These are phyloP conservation scores for Macrolepiota albuminosa DNA, from an alignment of 768 basidiomycete species.

Conservation along the genomic window DNA sequence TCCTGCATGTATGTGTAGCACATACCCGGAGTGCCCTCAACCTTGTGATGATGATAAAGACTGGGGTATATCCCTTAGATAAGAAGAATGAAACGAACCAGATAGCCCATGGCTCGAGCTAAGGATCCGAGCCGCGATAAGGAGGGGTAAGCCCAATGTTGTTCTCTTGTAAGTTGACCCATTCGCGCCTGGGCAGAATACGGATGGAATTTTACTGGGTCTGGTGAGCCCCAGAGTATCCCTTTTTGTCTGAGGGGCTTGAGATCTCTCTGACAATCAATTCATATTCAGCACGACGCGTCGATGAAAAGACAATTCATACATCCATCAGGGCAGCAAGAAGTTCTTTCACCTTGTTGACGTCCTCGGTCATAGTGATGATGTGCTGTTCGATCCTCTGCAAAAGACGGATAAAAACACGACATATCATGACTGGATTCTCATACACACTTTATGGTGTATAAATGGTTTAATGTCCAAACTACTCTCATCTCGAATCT, in stretches of 20 bases:
- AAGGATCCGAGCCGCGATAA: slow-evolving; percentile 51
- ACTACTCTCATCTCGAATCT: slow-evolving; percentile 89
- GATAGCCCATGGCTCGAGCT: slow-evolving; percentile 83
- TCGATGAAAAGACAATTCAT: slow-evolving; percentile 16
- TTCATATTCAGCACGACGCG: background rate
- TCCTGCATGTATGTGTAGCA: slow-evolving; percentile 64
- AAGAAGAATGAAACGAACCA: slow-evolving; percentile 45
- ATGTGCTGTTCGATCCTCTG: slow-evolving; percentile 77
- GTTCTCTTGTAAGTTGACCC: slow-evolving; percentile 28
- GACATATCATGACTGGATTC: background rate
- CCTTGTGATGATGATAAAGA: slow-evolving; percentile 33
- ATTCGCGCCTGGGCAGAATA: slow-evolving; percentile 49
- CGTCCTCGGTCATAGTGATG: slow-evolving; percentile 65
- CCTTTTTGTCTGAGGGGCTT: slow-evolving; percentile 30
- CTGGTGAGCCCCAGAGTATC: slow-evolving; percentile 41
- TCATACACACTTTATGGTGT: slow-evolving; percentile 67
- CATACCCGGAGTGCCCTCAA: slow-evolving; percentile 79
- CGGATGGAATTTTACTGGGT: slow-evolving; percentile 63
- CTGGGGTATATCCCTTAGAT: background rate
- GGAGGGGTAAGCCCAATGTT: slow-evolving; percentile 45
- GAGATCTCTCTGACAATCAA: slow-evolving; percentile 24
- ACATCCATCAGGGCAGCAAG: slow-evolving; percentile 76
- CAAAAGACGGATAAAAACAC: background rate
- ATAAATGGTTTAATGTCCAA: slow-evolving; percentile 83
- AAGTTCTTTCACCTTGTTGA: slow-evolving; percentile 60